Evolutionary conservation across 805 yeast species (phyloP), one percentile per base, ranked within the genome.

Genomic region (Phaffomyces opuntiae): DNA sequence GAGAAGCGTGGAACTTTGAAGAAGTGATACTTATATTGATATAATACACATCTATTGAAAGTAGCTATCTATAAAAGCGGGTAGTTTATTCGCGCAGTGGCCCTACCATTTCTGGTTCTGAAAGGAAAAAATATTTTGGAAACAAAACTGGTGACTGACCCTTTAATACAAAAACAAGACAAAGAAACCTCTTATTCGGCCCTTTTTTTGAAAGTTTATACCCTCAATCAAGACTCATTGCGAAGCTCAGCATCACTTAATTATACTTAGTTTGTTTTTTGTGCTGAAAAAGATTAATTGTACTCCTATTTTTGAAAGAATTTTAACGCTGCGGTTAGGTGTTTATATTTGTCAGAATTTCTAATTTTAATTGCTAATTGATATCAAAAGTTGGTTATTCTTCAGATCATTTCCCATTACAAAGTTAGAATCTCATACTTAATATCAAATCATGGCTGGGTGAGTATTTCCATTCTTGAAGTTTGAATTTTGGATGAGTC

Each of bases 1-100:
- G 70, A 61, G 46, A 57, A 64, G 42, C 74, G 96, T 43, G 95
- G 95, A 1, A 87, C 87, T 14, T 62, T 79, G 43, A 47, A 47
- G 29, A 51, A 29, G 13, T 29, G 29, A 27, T 5, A 29, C 7
- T 3, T 3, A 5, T 11, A 6, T 21, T 21, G 24, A 21, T 21
- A 9, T 29, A 39, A 17, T 45, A 44, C 17, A 9, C 41, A n/a
- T 16, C 2, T 21, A 9, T 32, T 37, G 19, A 31, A 31, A 4
- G 16, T 12, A 31, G 13, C 7, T 14, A 31, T 7, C 5, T 14
- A n/a, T 32, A 3, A 14, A n/a, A 29, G 24, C 24, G 24, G 27
- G 29, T 9, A 16, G 5, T 5, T 19, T 24, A 12, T 32, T 9
- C 3, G 17, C 13, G 13, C 14, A 13, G 42, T 39, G 36, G 19